A percentile compares a stretch with the other conserved stretches of the same genome.
Conservation (phyloP, 2,329 filamentous ascomycete genomes). For the Capronia americana region DNA sequence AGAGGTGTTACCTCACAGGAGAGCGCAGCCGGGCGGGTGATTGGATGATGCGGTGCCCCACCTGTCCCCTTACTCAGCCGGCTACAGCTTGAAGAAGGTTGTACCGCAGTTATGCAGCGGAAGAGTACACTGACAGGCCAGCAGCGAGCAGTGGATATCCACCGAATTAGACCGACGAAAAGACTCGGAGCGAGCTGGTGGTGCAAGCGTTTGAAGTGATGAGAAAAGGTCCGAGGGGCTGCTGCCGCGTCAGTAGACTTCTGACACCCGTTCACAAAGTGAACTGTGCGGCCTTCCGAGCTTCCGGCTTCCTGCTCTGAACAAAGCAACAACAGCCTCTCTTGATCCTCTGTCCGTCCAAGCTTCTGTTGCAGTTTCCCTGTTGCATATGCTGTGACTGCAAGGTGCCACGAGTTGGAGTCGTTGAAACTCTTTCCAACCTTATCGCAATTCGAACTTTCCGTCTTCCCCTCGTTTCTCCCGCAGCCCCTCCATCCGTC, state of each 20-base stretch:
- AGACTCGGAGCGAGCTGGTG: conserved; percentile 1
- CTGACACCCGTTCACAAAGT: neutral
- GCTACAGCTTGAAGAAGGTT: neutral
- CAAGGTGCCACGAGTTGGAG: neutral
- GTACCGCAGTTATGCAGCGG: neutral
- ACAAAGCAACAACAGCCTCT: neutral
- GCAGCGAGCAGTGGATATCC: conserved; percentile 5
- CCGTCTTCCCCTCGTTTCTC: conserved; percentile 7
- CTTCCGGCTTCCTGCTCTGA: conserved; percentile 6
- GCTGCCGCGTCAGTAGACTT: neutral
- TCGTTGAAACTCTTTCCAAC: neutral
- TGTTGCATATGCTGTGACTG: conserved; percentile 12
- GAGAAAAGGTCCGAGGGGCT: neutral
- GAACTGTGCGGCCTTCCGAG: conserved; percentile 7
- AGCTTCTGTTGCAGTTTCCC: conserved; percentile 7
- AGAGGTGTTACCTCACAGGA: neutral
- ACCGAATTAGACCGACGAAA: neutral
- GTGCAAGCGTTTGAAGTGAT: neutral
- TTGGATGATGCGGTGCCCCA: neutral
- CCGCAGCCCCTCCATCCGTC: conserved; percentile 5
- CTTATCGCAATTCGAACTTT: conserved; percentile 12
- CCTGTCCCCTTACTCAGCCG: conserved; percentile 15
- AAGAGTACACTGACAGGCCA: neutral
- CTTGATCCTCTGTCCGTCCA: conserved; percentile 12
- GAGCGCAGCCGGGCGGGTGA: conserved; percentile 1